Evolutionary conservation across 768 basidiomycete species (phyloP).

Genomic region (Suillus bovinus): DNA sequence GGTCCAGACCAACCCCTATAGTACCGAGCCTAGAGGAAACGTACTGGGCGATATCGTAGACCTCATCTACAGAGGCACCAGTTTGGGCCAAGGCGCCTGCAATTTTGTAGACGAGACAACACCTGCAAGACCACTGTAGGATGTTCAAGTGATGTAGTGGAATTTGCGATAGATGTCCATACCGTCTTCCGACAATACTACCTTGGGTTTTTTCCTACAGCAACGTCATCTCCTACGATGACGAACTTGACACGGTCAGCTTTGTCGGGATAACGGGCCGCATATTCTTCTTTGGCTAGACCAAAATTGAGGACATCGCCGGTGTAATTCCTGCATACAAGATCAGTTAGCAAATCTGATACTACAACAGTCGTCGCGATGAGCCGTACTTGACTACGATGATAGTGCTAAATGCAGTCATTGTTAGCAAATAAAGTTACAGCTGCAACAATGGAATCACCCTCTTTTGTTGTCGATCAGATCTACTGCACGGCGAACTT

Average conservation of each 20-base stretch:
- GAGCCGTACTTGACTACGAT: slow-evolving; percentile 75
- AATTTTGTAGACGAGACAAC: slow-evolving; percentile 89
- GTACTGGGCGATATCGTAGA: slow-evolving; percentile 66
- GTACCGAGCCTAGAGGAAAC: slow-evolving; percentile 70
- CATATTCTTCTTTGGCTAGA: slow-evolving; percentile 82
- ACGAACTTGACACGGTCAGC: slow-evolving; percentile 71
- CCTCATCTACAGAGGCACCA: slow-evolving; percentile 68
- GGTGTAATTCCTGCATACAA: slow-evolving; percentile 69
- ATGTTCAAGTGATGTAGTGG: neutral
- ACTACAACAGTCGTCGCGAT: neutral
- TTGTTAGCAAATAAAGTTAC: neutral
- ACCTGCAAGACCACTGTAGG: slow-evolving; percentile 72
- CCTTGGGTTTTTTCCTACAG: slow-evolving; percentile 82
- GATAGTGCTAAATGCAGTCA: slow-evolving; percentile 51
- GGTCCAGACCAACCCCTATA: slow-evolving; percentile 85
- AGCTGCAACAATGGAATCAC: slow-evolving; percentile 37
- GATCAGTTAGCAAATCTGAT: slow-evolving; percentile 7
- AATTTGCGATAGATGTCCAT: slow-evolving; percentile 7
- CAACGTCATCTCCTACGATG: slow-evolving; percentile 88
- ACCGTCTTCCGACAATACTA: slow-evolving; percentile 83
- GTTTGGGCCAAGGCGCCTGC: slow-evolving; percentile 77
- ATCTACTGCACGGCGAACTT: slow-evolving; percentile 81
- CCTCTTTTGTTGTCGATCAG: slow-evolving; percentile 72
- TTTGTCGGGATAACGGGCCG: slow-evolving; percentile 66
- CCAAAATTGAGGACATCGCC: slow-evolving; percentile 93